A percentile compares a stretch with the other conserved stretches of the same genome.
phyloP scores from a whole-genome alignment of 2,329 filamentous ascomycete genomes.

The Biscogniauxia sp. region DNA sequence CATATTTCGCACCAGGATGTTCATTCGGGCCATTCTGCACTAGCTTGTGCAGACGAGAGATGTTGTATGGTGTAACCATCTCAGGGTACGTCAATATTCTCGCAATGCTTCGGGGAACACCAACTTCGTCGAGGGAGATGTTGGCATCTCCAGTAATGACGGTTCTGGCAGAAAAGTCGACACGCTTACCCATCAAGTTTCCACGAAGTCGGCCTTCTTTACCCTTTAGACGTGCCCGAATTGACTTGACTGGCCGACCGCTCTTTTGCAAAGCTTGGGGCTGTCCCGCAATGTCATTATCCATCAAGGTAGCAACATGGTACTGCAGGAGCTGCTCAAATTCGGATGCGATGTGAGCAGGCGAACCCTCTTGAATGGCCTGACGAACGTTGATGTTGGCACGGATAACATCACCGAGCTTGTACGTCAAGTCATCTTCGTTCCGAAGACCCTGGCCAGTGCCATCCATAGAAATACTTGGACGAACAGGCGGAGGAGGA shows the following conservation, averaged over 20 bases:
- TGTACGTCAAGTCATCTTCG: constrained; percentile 99
- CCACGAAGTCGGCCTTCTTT: constrained; percentile 97
- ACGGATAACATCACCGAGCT: constrained; percentile 95
- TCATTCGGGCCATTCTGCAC: constrained; percentile 93
- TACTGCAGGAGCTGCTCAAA: constrained; percentile 93
- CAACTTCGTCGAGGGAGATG: constrained; percentile 92
- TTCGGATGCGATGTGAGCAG: constrained; percentile 85
- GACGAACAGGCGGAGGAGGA: constrained; percentile 90
- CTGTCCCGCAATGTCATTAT: constrained; percentile 96
- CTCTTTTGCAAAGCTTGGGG: constrained; percentile 96
- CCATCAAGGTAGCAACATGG: constrained; percentile 99
- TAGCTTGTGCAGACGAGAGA: constrained; percentile 82
- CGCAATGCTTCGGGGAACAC: constrained; percentile 91
- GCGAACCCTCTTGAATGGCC: constrained; percentile 86
- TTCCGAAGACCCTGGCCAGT: constrained; percentile 89
- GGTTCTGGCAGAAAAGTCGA: constrained; percentile 98
- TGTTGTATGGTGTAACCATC: constrained; percentile 97
- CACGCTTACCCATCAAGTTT: constrained; percentile 99
- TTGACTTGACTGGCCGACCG: constrained; percentile 92
- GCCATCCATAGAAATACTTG: constrained; percentile 95
- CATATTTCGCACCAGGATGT: constrained; percentile 94
- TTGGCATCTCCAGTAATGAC: constrained; percentile 99
- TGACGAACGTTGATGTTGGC: constrained; percentile 94
- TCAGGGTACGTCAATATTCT: constrained; percentile 93
- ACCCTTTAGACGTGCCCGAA: constrained; percentile 94